Percentiles rank a stretch among this genome's conserved stretches.
Conservation (phyloP, 2,329 filamentous ascomycete species). For the Phialemoniopsis sp. region DNA sequence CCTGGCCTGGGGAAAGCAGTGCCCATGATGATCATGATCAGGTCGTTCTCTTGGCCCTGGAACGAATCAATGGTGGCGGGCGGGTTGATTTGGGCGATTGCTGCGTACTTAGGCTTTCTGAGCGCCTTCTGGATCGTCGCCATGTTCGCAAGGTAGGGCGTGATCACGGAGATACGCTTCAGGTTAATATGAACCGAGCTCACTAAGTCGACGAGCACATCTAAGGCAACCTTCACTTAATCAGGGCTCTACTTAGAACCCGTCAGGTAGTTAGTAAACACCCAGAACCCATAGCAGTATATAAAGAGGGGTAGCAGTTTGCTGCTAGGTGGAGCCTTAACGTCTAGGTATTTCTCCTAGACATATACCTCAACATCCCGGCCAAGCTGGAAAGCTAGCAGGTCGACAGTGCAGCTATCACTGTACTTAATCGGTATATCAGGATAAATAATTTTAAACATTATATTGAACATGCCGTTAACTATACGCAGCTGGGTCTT, state of each 20-base stretch:
- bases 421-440: constrained; percentile 9
- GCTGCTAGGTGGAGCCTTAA: background rate
- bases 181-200: constrained; percentile 28
- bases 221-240: constrained; percentile 14
- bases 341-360: background rate
- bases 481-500: constrained; percentile 14
- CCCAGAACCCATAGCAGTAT: background rate
- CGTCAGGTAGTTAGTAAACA: background rate
- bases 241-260: background rate
- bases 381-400: background rate
- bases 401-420: background rate
- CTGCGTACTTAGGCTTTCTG: constrained; percentile 5
- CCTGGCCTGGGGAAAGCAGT: constrained; percentile 5
- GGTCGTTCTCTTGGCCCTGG: constrained; percentile 15
- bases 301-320: constrained; percentile 1
- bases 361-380: background rate
- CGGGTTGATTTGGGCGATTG: constrained; percentile 5
- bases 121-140: constrained; percentile 1
- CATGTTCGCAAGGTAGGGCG: constrained; percentile 31
- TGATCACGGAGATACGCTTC: constrained; percentile 45
- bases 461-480: constrained; percentile 11
- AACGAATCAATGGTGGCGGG: constrained; percentile 12
- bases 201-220: constrained; percentile 22
- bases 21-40: constrained; percentile 13
- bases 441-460: constrained; percentile 8